Conservation (phyloP, 23 red algal genomes). For the Chondrus crispus region DNA sequence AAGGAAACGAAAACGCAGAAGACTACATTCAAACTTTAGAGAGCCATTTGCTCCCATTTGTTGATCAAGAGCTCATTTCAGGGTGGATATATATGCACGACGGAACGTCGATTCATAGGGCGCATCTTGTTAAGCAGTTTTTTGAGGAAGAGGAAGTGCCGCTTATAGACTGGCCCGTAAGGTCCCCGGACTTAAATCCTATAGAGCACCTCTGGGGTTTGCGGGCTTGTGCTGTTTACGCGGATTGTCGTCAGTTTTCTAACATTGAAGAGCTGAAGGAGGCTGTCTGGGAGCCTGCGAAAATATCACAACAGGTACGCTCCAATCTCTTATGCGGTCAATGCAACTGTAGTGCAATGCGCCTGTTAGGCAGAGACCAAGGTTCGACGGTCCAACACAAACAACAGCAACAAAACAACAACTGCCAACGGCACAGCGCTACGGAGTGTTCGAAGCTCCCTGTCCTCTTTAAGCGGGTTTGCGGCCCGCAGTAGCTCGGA, state of each 20-base stretch:
- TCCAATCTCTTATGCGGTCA: too few relatives aligned
- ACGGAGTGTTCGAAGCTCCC: too few relatives aligned
- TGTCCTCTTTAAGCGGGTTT: too few relatives aligned
- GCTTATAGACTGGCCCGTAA: neutral
- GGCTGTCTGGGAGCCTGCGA: too few relatives aligned
- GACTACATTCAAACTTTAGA: neutral
- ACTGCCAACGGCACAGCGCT: too few relatives aligned
- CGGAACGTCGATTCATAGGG: neutral
- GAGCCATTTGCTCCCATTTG: neutral
- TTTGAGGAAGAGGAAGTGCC: neutral
- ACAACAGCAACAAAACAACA: too few relatives aligned
- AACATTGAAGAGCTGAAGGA: neutral
- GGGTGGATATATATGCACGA: neutral
- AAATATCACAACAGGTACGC: too few relatives aligned
- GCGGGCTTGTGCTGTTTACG: neutral
- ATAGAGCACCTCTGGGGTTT: neutral
- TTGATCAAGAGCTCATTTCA: neutral
- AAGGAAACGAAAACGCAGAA: neutral
- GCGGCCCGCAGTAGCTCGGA: too few relatives aligned
- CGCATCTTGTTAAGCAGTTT: neutral
- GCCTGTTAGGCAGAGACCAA: too few relatives aligned
- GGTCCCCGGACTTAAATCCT: constrained; percentile 11
- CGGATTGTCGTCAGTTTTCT: neutral
- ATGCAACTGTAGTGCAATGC: too few relatives aligned
- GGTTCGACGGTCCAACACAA: too few relatives aligned